Conservation (phyloP, 192 early-diverging fungal genomes). For the Entomortierella beljakovae region DNA sequence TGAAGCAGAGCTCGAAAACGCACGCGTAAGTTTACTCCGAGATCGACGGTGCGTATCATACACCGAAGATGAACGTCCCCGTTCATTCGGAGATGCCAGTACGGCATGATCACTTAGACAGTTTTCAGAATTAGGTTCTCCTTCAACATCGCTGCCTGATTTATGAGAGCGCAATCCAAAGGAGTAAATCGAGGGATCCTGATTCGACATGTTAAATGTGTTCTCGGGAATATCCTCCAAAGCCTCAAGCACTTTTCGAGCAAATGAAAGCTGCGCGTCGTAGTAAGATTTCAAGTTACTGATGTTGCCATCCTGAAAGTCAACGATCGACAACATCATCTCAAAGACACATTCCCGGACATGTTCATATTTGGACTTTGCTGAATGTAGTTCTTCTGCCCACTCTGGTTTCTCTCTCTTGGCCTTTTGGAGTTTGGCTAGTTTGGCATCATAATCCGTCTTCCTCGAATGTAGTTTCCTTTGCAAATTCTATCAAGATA, state of each 20-base stretch:
- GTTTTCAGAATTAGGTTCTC: constrained; percentile 30
- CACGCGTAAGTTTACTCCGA: no score
- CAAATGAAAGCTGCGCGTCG: constrained; percentile 40
- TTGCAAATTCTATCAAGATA: constrained; percentile 68
- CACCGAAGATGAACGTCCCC: constrained; percentile 55
- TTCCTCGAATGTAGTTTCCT: constrained; percentile 90
- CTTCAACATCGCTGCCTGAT: constrained; percentile 37
- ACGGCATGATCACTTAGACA: constrained; percentile 45
- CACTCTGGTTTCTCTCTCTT: constrained; percentile 91
- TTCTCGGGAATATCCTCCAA: constrained; percentile 41
- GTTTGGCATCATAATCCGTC: constrained; percentile 93
- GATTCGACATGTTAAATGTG: constrained; percentile 20
- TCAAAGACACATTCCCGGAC: constrained; percentile 78
- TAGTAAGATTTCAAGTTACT: constrained; percentile 35
- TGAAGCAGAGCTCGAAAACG: no score
- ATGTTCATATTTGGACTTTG: constrained; percentile 95
- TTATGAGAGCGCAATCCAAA: no score
- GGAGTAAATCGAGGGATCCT: constrained; percentile 28
- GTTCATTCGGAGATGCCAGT: constrained; percentile 41
- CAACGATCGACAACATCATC: constrained; percentile 86
- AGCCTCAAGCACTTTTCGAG: constrained; percentile 36
- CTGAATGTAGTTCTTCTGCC: constrained; percentile 89
- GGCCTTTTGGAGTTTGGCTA: constrained; percentile 85
- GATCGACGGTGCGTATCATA: constrained; percentile 24
- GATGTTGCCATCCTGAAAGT: constrained; percentile 64